Percentiles rank a stretch among this genome's conserved stretches.
Conservation (phyloP, 2,329 filamentous ascomycete species). For the Penicillium thymicola region DNA sequence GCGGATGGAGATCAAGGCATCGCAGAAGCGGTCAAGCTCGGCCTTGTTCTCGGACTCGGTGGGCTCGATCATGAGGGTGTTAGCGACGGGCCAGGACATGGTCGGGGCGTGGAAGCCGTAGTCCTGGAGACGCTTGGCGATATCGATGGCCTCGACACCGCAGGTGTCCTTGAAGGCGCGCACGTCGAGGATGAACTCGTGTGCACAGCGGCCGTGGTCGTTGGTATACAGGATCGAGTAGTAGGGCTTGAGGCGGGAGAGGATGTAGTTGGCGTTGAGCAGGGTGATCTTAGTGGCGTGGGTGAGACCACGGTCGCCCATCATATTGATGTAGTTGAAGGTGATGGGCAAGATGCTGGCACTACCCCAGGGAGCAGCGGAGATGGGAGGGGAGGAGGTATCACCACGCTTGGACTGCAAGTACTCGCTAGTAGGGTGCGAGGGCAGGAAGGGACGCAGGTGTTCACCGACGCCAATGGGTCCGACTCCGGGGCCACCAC, state of each 20-base stretch:
- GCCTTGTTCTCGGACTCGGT: slow-evolving; percentile 90
- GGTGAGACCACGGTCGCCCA: slow-evolving; percentile 77
- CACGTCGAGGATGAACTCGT: slow-evolving; percentile 94
- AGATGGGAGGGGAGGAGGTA: slow-evolving; percentile 63
- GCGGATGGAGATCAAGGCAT: slow-evolving; percentile 83
- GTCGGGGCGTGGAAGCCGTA: slow-evolving; percentile 97
- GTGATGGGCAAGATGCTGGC: slow-evolving; percentile 91
- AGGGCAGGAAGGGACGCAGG: slow-evolving; percentile 72
- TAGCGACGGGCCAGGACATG: slow-evolving; percentile 93
- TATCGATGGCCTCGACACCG: slow-evolving; percentile 86
- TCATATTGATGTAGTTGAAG: slow-evolving; percentile 93
- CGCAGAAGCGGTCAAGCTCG: slow-evolving; percentile 89
- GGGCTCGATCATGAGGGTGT: slow-evolving; percentile 97
- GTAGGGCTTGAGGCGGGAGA: slow-evolving; percentile 78
- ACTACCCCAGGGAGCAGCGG: slow-evolving; percentile 80
- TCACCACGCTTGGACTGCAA: slow-evolving; percentile 39
- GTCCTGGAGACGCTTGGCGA: slow-evolving; percentile 94
- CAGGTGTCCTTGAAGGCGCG: slow-evolving; percentile 79
- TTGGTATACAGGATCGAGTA: slow-evolving; percentile 96
- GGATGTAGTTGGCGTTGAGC: slow-evolving; percentile 97
- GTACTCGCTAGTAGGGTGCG: slow-evolving; percentile 59
- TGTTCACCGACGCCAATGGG: slow-evolving; percentile 89
- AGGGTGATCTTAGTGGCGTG: slow-evolving; percentile 88
- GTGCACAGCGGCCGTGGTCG: slow-evolving; percentile 78
- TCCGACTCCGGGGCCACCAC: slow-evolving; percentile 88